Percentiles rank a stretch among this genome's conserved stretches.
Evolutionary conservation across 495 filamentous ascomycete species (phyloP).

Genomic region (Entonaema liquescens): DNA sequence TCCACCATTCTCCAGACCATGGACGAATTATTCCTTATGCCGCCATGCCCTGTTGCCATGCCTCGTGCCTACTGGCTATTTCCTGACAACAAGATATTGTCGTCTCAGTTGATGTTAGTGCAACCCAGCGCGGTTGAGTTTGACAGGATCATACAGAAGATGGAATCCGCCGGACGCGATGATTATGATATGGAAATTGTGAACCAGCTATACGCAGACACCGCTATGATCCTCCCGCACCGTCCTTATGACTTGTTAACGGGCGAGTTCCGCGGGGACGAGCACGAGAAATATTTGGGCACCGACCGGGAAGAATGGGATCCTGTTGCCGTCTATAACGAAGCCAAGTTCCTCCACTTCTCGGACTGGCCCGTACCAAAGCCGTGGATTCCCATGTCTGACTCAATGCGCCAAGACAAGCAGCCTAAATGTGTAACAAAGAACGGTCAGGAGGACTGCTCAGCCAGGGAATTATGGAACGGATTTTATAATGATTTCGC

Average conservation of each 20-base stretch:
- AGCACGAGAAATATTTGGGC: slow-evolving; percentile 71
- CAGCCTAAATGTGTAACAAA: slow-evolving; percentile 63
- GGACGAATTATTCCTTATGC: slow-evolving; percentile 81
- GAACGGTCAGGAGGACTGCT: slow-evolving; percentile 61
- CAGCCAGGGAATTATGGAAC: slow-evolving; percentile 73
- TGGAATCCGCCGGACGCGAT: slow-evolving; percentile 50
- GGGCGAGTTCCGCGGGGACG: slow-evolving; percentile 70
- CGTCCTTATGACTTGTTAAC: slow-evolving; percentile 74
- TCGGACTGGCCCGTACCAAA: slow-evolving; percentile 84
- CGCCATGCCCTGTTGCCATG: slow-evolving; percentile 66
- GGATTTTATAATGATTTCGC: slow-evolving; percentile 75
- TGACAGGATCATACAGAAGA: slow-evolving; percentile 58
- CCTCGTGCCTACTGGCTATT: slow-evolving; percentile 76
- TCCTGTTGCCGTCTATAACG: slow-evolving; percentile 65
- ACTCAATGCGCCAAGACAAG: slow-evolving; percentile 60
- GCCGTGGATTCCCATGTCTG: slow-evolving; percentile 74
- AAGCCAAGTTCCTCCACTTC: slow-evolving; percentile 83
- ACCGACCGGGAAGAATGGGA: slow-evolving; percentile 73
- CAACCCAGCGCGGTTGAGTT: slow-evolving; percentile 67
- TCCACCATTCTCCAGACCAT: slow-evolving; percentile 68
- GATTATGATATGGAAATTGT: slow-evolving; percentile 79
- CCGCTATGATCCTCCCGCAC: slow-evolving; percentile 78
- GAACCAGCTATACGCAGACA: slow-evolving; percentile 72
- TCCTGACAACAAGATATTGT: slow-evolving; percentile 61
- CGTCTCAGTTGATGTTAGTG: slow-evolving; percentile 71